Conservation (phyloP, 2,329 filamentous ascomycete genomes). For the Aureobasidium sp. region DNA sequence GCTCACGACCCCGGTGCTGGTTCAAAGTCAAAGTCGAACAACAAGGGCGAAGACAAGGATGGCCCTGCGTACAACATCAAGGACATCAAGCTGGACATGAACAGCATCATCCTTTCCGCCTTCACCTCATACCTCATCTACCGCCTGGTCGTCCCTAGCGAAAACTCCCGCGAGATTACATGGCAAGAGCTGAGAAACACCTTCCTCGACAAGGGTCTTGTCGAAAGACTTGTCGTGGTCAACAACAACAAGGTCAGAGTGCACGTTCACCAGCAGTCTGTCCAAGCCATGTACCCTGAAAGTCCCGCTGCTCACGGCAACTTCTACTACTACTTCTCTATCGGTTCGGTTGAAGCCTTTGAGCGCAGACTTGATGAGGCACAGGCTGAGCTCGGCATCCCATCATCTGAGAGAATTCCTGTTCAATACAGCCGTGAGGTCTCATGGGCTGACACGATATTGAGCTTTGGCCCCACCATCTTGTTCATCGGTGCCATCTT, state of each 20-base stretch:
- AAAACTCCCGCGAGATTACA: slow-evolving; percentile 71
- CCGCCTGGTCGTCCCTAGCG: slow-evolving; percentile 55
- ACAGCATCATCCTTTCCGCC: slow-evolving; percentile 47
- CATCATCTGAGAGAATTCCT: slow-evolving; percentile 79
- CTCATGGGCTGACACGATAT: slow-evolving; percentile 58
- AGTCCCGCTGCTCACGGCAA: slow-evolving; percentile 58
- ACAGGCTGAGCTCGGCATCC: slow-evolving; percentile 79
- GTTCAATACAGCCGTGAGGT: slow-evolving; percentile 78
- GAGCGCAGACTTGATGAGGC: slow-evolving; percentile 82
- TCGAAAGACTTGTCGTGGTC: slow-evolving; percentile 81
- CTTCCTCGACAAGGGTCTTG: slow-evolving; percentile 90
- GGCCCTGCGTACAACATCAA: slow-evolving; percentile 20
- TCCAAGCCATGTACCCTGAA: slow-evolving; percentile 64
- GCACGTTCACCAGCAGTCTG: slow-evolving; percentile 66
- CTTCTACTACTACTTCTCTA: slow-evolving; percentile 87
- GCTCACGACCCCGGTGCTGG: slow-evolving; percentile 34
- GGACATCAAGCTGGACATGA: slow-evolving; percentile 46
- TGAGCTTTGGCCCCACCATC: slow-evolving; percentile 80
- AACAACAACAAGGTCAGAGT: slow-evolving; percentile 71
- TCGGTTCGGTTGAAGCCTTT: slow-evolving; percentile 88
- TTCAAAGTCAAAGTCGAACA: slow-evolving; percentile 28
- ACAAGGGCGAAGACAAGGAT: slow-evolving; percentile 28
- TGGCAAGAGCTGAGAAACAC: slow-evolving; percentile 94
- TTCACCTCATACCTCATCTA: slow-evolving; percentile 56
- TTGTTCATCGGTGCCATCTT: slow-evolving; percentile 75